Evolutionary conservation across 495 filamentous ascomycete species (phyloP).

Genomic region (Hamigera avellanea): DNA sequence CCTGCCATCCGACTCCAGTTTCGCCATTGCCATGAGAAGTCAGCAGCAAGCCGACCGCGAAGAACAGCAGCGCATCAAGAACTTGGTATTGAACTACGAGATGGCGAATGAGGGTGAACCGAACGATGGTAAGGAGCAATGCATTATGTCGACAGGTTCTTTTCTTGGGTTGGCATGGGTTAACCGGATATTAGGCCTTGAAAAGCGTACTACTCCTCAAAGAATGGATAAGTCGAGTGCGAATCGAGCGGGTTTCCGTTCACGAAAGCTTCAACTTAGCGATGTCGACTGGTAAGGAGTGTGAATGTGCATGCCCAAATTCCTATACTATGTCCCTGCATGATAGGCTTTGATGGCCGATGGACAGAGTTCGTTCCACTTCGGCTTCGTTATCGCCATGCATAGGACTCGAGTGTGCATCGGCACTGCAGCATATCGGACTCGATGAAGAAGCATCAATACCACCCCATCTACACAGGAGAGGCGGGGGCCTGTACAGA

Average conservation of each 20-base stretch:
- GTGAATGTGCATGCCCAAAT: no score
- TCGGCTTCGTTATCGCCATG: no score
- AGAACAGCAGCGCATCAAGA: constrained; percentile 97
- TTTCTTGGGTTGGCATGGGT: neutral
- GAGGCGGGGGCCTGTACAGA: no score
- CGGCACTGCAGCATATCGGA: no score
- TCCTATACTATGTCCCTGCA: neutral
- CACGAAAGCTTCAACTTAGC: constrained; percentile 84
- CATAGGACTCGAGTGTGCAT: no score
- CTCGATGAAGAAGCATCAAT: no score
- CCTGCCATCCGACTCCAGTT: constrained; percentile 84
- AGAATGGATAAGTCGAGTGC: constrained; percentile 56
- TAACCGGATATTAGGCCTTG: constrained; percentile 10
- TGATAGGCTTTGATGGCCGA: no score
- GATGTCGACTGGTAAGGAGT: constrained; percentile 89
- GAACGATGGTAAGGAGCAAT: constrained; percentile 46
- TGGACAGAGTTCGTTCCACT: no score
- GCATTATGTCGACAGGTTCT: neutral
- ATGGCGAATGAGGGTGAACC: constrained; percentile 64
- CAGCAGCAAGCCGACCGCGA: constrained; percentile 91
- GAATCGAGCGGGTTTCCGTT: constrained; percentile 67
- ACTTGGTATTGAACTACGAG: constrained; percentile 91
- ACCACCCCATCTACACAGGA: no score
- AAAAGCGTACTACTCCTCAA: constrained; percentile 26
- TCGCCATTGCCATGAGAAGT: constrained; percentile 89